Base-by-base conservation (phyloP, 108 stramenopile genomes). In the Nitzschia palea region DNA sequence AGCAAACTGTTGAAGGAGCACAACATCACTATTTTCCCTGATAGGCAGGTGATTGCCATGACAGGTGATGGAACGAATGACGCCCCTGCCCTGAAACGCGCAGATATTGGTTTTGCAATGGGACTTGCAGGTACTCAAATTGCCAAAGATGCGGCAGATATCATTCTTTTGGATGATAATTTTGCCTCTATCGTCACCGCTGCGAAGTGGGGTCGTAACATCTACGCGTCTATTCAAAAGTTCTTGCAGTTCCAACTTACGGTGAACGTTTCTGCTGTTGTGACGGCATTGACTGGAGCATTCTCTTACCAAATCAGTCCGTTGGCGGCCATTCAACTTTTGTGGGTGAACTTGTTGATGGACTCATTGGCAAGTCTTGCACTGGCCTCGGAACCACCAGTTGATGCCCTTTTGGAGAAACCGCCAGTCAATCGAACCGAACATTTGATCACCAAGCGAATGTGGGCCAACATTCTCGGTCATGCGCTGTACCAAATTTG, bases 61-160 rank as follows among this genome's bases (percentile, higher is more conserved):
- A 99, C 98, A 0, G 98, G 98, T 47, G 98, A 99, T 77, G 98
- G 98, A 32, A 97, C 97, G 10, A 99, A 99, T 74, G 98, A 98
- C 72, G 98, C 98, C 18, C 98, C 97, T 23, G 97, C 98, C 0
- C 82, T 99, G 54, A 99, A 97, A 75, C 73, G 92, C 63, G 97
- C 97, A 18, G 95, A 99, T 67, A 94, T 99, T 54, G 97, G 98
- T 9, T 91, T 99, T 71, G 92, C 95, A 29, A 99, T 99, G 97
- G 97, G 97, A 35, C 85, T 97, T 68, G 79, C 96, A 30, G 98
- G 98, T 44, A 98, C 98, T 18, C 89, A 98, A 76, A 95, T 98
- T 51, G 98, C 98, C 51, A 91, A 95, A 67, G 86, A 94, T 77
- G 97, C 97, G 2, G 87, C 93, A 1, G 93, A 97, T 35, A 93